These are phyloP conservation scores for Lachancea kluyveri DNA, from an alignment of 805 yeast species.

Conservation along the genomic window DNA sequence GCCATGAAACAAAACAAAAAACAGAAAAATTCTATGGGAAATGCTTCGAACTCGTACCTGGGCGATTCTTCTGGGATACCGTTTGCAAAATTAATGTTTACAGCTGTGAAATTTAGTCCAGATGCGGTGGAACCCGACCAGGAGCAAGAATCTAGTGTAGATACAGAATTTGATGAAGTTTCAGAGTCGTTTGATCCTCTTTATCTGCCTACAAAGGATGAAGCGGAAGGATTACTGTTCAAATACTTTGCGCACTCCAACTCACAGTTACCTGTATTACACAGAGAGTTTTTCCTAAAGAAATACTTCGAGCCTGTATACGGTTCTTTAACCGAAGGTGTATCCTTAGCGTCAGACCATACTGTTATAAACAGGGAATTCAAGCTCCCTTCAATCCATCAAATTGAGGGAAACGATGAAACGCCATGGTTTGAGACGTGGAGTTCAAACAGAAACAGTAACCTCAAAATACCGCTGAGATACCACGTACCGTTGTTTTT, in stretches of 20 bases:
- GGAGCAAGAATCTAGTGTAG: slow-evolving; percentile 16
- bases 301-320: slow-evolving; percentile 72
- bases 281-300: slow-evolving; percentile 67
- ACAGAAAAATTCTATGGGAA: slow-evolving; percentile 3
- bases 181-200: slow-evolving; percentile 19
- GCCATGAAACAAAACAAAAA: slow-evolving; percentile 13
- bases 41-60: slow-evolving; percentile 31
- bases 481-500: slow-evolving; percentile 58
- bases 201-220: slow-evolving; percentile 57
- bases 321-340: slow-evolving; percentile 51
- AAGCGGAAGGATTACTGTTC: slow-evolving; percentile 60
- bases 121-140: slow-evolving; percentile 17
- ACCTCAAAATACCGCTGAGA: slow-evolving; percentile 49
- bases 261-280: slow-evolving; percentile 77
- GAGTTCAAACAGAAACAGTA: slow-evolving; percentile 26
- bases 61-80: slow-evolving; percentile 58
- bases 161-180: too few species aligned
- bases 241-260: slow-evolving; percentile 74
- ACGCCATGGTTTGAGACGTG: slow-evolving; percentile 15
- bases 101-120: slow-evolving; percentile 62
- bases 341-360: slow-evolving; percentile 53
- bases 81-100: slow-evolving; percentile 69
- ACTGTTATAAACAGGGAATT: slow-evolving; percentile 39
- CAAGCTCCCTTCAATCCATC: slow-evolving; percentile 13
- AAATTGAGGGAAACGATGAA: slow-evolving; percentile 3